Evolutionary conservation across 2,329 filamentous ascomycete genomes (phyloP).

Genomic region (Aureobasidium zeae): DNA sequence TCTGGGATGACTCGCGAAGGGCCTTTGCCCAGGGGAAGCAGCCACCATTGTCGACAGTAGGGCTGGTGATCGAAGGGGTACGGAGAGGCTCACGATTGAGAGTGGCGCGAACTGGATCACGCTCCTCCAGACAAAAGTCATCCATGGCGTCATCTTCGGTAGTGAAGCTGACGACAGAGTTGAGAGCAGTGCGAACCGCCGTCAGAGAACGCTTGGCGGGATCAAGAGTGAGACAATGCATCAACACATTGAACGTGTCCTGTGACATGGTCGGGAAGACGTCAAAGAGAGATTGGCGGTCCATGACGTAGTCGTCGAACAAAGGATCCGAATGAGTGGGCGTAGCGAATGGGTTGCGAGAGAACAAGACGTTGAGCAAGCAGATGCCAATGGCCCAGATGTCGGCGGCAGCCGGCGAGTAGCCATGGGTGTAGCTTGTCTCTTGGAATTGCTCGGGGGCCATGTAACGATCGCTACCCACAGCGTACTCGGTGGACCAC

Average conservation of each 20-base stretch:
- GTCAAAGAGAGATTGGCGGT: constrained; percentile 93
- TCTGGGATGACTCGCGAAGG: constrained; percentile 64
- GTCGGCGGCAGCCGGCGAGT: constrained; percentile 87
- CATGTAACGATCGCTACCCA: constrained; percentile 98
- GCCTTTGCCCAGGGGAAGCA: constrained; percentile 95
- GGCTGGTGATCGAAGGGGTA: constrained; percentile 88
- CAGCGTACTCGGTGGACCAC: constrained; percentile 86
- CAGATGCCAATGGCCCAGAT: constrained; percentile 97
- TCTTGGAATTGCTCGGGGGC: constrained; percentile 96
- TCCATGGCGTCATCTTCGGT: constrained; percentile 84
- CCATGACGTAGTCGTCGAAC: constrained; percentile 84
- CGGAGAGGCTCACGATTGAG: constrained; percentile 91
- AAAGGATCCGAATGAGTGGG: constrained; percentile 85
- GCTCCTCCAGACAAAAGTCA: constrained; percentile 77
- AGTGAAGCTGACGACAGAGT: constrained; percentile 80
- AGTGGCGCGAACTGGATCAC: constrained; percentile 63
- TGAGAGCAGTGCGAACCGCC: constrained; percentile 67
- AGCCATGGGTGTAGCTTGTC: constrained; percentile 56
- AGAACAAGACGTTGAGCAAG: constrained; percentile 91
- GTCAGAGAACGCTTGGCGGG: constrained; percentile 77
- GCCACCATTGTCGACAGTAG: constrained; percentile 62
- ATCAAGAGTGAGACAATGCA: constrained; percentile 82
- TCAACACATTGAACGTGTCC: constrained; percentile 90
- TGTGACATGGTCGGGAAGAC: constrained; percentile 98
- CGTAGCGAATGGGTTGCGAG: constrained; percentile 87